Conservation (phyloP, 2,329 filamentous ascomycete genomes). For the Ophiostoma sp. region DNA sequence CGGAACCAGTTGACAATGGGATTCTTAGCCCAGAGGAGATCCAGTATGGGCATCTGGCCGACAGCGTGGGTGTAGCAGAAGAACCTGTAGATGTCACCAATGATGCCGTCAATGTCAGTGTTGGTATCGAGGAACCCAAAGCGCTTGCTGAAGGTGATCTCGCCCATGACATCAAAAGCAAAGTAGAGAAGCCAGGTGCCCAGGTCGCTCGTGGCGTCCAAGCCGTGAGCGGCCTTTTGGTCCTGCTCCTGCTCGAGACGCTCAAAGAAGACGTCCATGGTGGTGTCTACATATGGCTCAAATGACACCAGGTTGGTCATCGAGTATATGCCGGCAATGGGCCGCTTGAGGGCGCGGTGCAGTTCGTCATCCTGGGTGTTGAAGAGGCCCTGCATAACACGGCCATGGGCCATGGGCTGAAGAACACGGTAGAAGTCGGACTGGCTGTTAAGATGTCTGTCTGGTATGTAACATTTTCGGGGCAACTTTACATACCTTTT, state of each 20-base stretch:
- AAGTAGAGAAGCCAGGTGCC: constrained; percentile 41
- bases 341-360: constrained; percentile 19
- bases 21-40: constrained; percentile 39
- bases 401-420: constrained; percentile 20
- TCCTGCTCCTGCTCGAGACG: constrained; percentile 33
- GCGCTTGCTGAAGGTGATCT: constrained; percentile 39
- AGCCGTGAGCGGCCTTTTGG: background rate
- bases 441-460: background rate
- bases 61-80: constrained; percentile 24
- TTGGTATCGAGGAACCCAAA: constrained; percentile 37
- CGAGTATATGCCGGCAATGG: constrained; percentile 21
- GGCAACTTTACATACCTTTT: background rate
- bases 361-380: constrained; percentile 19
- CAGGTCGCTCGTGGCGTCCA: constrained; percentile 33
- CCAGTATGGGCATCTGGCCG: constrained; percentile 34
- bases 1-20: constrained; percentile 31
- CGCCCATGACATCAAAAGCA: constrained; percentile 39
- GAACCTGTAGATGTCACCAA: constrained; percentile 34
- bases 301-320: constrained; percentile 23
- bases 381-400: constrained; percentile 21
- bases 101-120: constrained; percentile 34
- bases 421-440: constrained; percentile 19
- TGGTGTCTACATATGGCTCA: constrained; percentile 33
- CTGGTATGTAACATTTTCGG: no score
- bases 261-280: constrained; percentile 36